Conservation (phyloP, 2,329 filamentous ascomycete genomes). For the Colletotrichum chlorophyti region DNA sequence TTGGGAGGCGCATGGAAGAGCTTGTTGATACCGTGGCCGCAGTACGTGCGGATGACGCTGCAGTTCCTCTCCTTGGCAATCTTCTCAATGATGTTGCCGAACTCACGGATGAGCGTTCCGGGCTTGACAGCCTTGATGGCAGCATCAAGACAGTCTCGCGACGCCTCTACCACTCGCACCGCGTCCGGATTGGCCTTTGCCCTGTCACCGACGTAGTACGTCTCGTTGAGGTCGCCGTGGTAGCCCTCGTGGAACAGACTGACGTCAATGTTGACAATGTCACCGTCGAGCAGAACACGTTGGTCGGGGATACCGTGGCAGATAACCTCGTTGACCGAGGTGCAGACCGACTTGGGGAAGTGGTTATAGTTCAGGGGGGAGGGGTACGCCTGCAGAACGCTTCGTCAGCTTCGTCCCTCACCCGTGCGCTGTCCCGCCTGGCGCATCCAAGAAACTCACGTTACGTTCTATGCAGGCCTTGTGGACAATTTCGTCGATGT, state of each 20-base stretch:
- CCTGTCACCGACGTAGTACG: slow-evolving; percentile 94
- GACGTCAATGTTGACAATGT: slow-evolving; percentile 97
- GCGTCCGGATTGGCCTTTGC: slow-evolving; percentile 84
- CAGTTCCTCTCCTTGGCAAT: slow-evolving; percentile 85
- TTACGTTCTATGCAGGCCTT: slow-evolving; percentile 92
- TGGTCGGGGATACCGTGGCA: slow-evolving; percentile 98
- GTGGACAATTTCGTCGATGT: slow-evolving; percentile 94
- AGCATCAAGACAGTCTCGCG: slow-evolving; percentile 88
- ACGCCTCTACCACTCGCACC: slow-evolving; percentile 88
- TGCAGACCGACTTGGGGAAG: slow-evolving; percentile 98
- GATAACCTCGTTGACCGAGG: slow-evolving; percentile 95
- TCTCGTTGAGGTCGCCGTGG: slow-evolving; percentile 97
- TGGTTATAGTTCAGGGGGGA: slow-evolving; percentile 94
- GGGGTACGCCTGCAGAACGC: slow-evolving; percentile 76
- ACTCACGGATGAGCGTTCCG: slow-evolving; percentile 89
- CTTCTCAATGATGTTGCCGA: slow-evolving; percentile 95
- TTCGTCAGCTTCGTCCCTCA: neutral
- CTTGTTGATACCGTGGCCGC: slow-evolving; percentile 92
- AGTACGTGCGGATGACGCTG: slow-evolving; percentile 94
- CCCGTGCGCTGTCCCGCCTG: neutral
- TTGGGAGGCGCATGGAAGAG: slow-evolving; percentile 95
- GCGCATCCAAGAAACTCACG: slow-evolving; percentile 58
- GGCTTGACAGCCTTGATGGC: slow-evolving; percentile 93
- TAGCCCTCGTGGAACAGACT: slow-evolving; percentile 94
- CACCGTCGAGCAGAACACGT: slow-evolving; percentile 84